Evolutionary conservation across 2,329 filamentous ascomycete genomes (phyloP).

Genomic region (Sporothrix brunneoviolacea): DNA sequence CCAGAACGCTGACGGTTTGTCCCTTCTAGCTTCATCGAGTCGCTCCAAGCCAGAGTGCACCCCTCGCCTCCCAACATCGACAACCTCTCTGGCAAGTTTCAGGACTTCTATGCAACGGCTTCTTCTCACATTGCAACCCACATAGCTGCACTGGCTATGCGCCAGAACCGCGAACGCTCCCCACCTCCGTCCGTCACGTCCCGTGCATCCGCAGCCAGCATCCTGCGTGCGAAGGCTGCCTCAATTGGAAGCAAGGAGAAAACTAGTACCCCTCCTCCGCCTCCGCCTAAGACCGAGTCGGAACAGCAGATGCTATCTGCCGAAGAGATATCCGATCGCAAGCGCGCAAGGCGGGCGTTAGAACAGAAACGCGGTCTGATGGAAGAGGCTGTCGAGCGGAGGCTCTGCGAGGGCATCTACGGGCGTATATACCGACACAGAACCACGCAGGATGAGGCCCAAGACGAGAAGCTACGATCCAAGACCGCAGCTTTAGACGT

Average conservation of each 20-base stretch:
- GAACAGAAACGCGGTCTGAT: slow-evolving; percentile 70
- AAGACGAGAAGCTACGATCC: slow-evolving; percentile 89
- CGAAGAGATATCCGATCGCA: slow-evolving; percentile 73
- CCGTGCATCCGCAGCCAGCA: slow-evolving; percentile 48
- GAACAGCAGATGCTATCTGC: slow-evolving; percentile 85
- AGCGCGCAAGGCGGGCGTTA: slow-evolving; percentile 68
- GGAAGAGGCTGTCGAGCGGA: slow-evolving; percentile 86
- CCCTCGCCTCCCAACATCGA: slow-evolving; percentile 77
- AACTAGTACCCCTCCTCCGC: slow-evolving; percentile 31
- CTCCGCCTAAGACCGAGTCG: slow-evolving; percentile 31
- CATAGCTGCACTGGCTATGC: slow-evolving; percentile 69
- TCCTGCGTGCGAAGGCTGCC: slow-evolving; percentile 49
- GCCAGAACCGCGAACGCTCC: slow-evolving; percentile 62
- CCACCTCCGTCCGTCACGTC: slow-evolving; percentile 48
- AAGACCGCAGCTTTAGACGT: slow-evolving; percentile 84
- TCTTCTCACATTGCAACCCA: slow-evolving; percentile 81
- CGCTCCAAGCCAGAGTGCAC: slow-evolving; percentile 79
- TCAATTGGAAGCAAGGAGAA: slow-evolving; percentile 47
- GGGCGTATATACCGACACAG: slow-evolving; percentile 84
- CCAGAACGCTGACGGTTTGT: slow-evolving; percentile 3
- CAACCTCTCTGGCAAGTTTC: slow-evolving; percentile 76
- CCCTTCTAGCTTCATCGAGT: slow-evolving; percentile 72
- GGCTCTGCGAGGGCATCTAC: slow-evolving; percentile 80
- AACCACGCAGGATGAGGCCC: slow-evolving; percentile 86
- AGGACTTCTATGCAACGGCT: slow-evolving; percentile 84